A percentile compares a stretch with the other conserved stretches of the same genome.
These are phyloP conservation scores for Thermoascus crustaceus DNA, from an alignment of 2,329 filamentous ascomycete species.

Conservation along the genomic window DNA sequence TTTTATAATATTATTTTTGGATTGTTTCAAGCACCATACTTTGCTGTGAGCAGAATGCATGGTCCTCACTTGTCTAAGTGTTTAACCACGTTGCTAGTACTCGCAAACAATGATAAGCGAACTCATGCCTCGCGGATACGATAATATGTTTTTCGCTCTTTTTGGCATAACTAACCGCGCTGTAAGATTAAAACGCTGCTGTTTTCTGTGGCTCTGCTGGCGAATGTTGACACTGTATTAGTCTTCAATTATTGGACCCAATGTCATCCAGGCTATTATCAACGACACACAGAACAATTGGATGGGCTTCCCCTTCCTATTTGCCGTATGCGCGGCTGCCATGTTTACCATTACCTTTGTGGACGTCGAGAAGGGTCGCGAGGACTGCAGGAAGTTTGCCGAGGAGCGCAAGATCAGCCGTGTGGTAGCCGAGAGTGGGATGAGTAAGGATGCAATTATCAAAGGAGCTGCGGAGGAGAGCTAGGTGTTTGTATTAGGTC, in stretches of 20 bases:
- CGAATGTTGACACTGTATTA: conserved; percentile 8
- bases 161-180: conserved; percentile 39
- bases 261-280: conserved; percentile 38
- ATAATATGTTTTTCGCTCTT: conserved; percentile 39
- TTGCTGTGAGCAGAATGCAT: conserved; percentile 22
- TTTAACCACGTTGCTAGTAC: conserved; percentile 14
- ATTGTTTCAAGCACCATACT: conserved; percentile 37
- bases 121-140: conserved; percentile 35
- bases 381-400: conserved; percentile 30
- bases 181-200: conserved; percentile 17
- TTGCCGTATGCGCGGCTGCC: conserved; percentile 29
- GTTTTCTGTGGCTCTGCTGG: not conserved
- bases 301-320: conserved; percentile 39
- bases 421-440: conserved; percentile 19
- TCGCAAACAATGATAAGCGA: conserved; percentile 40
- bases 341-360: conserved; percentile 34
- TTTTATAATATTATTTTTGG: conserved; percentile 38
- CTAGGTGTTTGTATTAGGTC: no score
- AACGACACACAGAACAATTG: conserved; percentile 35
- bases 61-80: not conserved
- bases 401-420: conserved; percentile 25
- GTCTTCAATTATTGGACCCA: conserved; percentile 38
- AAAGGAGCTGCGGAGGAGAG: conserved; percentile 5
- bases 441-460: conserved; percentile 11
- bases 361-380: conserved; percentile 34